Percentiles rank a stretch among this genome's conserved stretches.
phyloP scores from a whole-genome alignment of 164 flowering plant genomes.

The Litsea cubeba region DNA sequence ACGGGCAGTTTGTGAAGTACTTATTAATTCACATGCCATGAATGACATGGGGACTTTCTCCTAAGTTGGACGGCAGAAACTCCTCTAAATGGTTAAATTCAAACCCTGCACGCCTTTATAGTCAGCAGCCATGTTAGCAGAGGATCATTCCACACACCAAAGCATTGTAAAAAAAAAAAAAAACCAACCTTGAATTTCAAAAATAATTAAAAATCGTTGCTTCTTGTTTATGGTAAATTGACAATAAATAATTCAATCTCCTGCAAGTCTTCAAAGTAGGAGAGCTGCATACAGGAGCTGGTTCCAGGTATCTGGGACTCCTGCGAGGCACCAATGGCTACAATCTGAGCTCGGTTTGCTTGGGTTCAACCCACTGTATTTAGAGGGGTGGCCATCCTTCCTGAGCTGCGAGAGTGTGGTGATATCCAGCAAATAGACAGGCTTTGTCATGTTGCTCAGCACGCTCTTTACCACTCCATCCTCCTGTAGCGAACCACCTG shows the following conservation, averaged over 20 bases:
- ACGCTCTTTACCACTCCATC: constrained; percentile 44
- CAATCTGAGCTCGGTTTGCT: constrained; percentile 45
- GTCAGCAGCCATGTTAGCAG: no score
- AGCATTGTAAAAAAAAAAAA: no score
- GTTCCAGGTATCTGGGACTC: constrained; percentile 88
- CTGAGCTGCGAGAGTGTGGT: constrained; percentile 72
- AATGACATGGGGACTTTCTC: no score
- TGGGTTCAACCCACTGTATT: constrained; percentile 36
- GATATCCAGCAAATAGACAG: constrained; percentile 66
- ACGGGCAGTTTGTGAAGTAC: no score
- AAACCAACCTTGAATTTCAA: no score
- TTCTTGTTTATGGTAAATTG: no score
- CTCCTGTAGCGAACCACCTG: constrained; percentile 53
- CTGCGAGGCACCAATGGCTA: constrained; percentile 91
- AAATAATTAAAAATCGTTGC: no score
- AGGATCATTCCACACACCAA: no score
- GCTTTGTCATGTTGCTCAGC: constrained; percentile 39
- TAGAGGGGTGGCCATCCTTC: constrained; percentile 73
- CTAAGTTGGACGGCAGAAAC: no score
- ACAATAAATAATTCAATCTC: background rate
- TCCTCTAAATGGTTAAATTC: no score
- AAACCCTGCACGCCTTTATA: no score
- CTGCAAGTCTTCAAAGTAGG: constrained; percentile 21
- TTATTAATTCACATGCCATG: no score
- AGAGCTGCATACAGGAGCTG: constrained; percentile 72